Evolutionary conservation across 306 rosid genomes (phyloP), one percentile per base, ranked within the genome.

Genomic region (Castanea mollissima): DNA sequence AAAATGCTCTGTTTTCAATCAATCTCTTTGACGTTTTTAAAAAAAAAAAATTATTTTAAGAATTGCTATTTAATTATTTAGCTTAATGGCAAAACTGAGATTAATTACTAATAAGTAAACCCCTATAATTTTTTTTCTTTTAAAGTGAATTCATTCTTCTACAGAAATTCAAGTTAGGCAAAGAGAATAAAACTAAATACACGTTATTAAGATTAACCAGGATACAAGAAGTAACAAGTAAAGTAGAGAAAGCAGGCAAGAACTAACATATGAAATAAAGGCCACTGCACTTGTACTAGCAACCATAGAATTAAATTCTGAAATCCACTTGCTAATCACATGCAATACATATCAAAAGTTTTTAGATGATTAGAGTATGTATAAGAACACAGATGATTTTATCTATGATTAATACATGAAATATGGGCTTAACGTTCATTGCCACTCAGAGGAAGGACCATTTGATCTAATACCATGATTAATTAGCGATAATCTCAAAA

Each of bases 91-190:
- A 32, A 32, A 4, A 32, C 5, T 4, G 34, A 31, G 4, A 31
- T 31, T 31, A 31, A 31, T 31, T 31, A 31, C 34, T 31, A 31
- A 31, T 31, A 31, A 31, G 34, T 31, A 31, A 31, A 31, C 34
- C 5, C 34, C 34, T 31, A 5, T 31, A 31, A 31, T 29, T 31
- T 31, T 31, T 4, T 44, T 86, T 76, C 19, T 88, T 90, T 21
- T 21, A 21, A 35, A 92, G 88, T n/a, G 92, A 89, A 16, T 94
- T 89, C 98, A 94, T 93, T 35, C 58, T 86, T 72, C 74, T 63
- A 74, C 14, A 27, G 13, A 20, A 71, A 10, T 5, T 1, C 2
- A 41, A 64, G 15, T 64, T 6, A n/a, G 32, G 13, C 20, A 0
- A 83, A 46, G 64, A n/a, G 74, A 82, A 71, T 77, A 76, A 79